Evolutionary conservation across 2,329 filamentous ascomycete species (phyloP).

Genomic region (Colletotrichum incanum): DNA sequence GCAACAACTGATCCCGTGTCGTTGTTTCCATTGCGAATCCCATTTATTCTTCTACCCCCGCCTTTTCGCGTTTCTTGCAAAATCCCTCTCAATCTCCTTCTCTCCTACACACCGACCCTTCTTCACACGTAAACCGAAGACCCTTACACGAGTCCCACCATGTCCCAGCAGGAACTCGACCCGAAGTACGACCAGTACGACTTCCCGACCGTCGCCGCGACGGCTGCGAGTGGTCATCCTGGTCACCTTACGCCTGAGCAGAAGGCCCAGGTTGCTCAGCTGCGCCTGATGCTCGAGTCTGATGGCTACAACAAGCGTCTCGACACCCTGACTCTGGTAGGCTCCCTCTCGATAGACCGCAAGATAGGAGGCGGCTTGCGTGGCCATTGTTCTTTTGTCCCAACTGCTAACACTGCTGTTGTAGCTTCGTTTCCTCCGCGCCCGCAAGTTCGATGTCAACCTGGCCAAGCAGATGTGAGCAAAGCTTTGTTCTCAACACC

Average conservation of each 20-base stretch:
- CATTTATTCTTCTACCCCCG: conserved; percentile 16
- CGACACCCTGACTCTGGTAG: conserved; percentile 92
- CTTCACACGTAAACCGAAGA: conserved; percentile 32
- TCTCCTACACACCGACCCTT: conserved; percentile 33
- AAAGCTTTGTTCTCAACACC: conserved; percentile 7
- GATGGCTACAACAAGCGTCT: conserved; percentile 87
- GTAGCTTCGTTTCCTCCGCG: conserved; percentile 90
- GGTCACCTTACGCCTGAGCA: conserved; percentile 90
- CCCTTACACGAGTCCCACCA: conserved; percentile 39
- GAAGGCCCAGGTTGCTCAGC: conserved; percentile 89
- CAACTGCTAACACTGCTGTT: conserved; percentile 39
- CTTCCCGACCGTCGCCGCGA: conserved; percentile 85
- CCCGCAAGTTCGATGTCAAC: conserved; percentile 94
- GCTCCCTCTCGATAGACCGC: conserved; percentile 48
- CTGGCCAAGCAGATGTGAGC: conserved; percentile 87
- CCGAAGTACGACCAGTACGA: conserved; percentile 98
- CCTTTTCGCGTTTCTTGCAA: conserved; percentile 7
- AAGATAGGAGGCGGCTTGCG: conserved; percentile 1
- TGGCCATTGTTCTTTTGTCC: background rate
- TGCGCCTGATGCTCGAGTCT: conserved; percentile 87
- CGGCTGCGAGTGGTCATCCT: conserved; percentile 82
- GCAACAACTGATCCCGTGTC: conserved; percentile 22
- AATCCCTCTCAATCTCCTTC: conserved; percentile 28
- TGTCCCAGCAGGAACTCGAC: conserved; percentile 68
- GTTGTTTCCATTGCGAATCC: conserved; percentile 20